phyloP scores from a whole-genome alignment of 2,329 filamentous ascomycete species.

The Ceratocystis colombiana region DNA sequence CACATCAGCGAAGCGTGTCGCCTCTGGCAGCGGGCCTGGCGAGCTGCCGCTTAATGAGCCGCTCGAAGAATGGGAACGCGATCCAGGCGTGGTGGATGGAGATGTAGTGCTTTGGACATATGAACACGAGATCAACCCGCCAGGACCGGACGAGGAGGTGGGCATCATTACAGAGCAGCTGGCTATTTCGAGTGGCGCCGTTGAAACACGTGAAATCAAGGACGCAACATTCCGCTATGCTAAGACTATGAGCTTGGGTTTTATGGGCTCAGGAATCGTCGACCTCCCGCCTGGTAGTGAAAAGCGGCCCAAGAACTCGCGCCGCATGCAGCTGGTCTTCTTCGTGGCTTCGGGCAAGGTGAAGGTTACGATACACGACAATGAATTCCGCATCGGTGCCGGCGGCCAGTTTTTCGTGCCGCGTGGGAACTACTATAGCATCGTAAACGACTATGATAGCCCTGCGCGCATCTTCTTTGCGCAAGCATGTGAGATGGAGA shows the following conservation, averaged over 20 bases:
- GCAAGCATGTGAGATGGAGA: conserved; percentile 60
- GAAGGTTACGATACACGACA: conserved; percentile 64
- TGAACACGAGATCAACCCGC: conserved; percentile 45
- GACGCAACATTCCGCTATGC: conserved; percentile 73
- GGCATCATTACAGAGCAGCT: conserved; percentile 47
- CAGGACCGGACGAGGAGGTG: conserved; percentile 45
- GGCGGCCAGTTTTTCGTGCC: conserved; percentile 93
- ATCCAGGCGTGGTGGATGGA: conserved; percentile 54
- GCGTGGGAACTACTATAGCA: conserved; percentile 88
- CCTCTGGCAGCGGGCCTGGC: conserved; percentile 30
- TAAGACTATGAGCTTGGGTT: conserved; percentile 73
- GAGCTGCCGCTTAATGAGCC: conserved; percentile 45
- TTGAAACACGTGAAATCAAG: conserved; percentile 49
- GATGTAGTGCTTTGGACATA: conserved; percentile 56
- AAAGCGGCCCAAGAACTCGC: conserved; percentile 83
- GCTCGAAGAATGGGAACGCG: conserved; percentile 60
- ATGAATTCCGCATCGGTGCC: conserved; percentile 69
- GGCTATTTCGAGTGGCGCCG: conserved; percentile 46
- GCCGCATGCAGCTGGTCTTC: conserved; percentile 96
- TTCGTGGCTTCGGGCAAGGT: conserved; percentile 81
- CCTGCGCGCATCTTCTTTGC: conserved; percentile 81
- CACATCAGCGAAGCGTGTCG: conserved; percentile 4
- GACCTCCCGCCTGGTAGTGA: conserved; percentile 73
- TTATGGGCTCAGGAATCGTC: conserved; percentile 82
- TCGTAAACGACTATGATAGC: conserved; percentile 65